Evolutionary conservation across 2,329 filamentous ascomycete genomes (phyloP).

Genomic region (Mariannaea sp.): DNA sequence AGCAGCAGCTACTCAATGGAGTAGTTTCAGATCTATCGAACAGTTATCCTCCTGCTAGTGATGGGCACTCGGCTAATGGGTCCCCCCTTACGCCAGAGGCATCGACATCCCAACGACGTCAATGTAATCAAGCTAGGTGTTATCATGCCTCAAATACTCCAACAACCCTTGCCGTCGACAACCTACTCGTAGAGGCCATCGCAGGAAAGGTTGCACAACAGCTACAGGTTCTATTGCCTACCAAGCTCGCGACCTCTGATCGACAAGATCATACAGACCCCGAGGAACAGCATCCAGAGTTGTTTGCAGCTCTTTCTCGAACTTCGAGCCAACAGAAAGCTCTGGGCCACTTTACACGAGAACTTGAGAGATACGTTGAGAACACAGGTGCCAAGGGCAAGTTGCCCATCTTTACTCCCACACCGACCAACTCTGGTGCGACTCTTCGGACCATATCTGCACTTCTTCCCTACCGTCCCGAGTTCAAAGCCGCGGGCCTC

Average conservation of each 20-base stretch:
- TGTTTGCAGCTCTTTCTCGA: conserved; percentile 41
- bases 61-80: background rate
- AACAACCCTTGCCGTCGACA: conserved; percentile 44
- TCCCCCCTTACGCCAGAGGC: background rate
- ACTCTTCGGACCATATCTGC: conserved; percentile 58
- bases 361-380: conserved; percentile 41
- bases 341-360: conserved; percentile 44
- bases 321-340: conserved; percentile 50
- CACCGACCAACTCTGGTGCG: conserved; percentile 46
- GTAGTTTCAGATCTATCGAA: background rate
- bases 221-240: conserved; percentile 46
- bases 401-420: conserved; percentile 46
- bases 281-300: conserved; percentile 3
- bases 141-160: conserved; percentile 20
- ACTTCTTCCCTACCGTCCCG: conserved; percentile 56
- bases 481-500: conserved; percentile 59
- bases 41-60: background rate
- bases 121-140: background rate
- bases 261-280: background rate
- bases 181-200: conserved; percentile 50
- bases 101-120: background rate
- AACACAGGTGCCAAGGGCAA: conserved; percentile 46
- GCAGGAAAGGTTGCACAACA: conserved; percentile 53
- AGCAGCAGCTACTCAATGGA: background rate
- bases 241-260: background rate